Conservation (phyloP, 148 eudicot species). For the Rhododendron vialii region DNA sequence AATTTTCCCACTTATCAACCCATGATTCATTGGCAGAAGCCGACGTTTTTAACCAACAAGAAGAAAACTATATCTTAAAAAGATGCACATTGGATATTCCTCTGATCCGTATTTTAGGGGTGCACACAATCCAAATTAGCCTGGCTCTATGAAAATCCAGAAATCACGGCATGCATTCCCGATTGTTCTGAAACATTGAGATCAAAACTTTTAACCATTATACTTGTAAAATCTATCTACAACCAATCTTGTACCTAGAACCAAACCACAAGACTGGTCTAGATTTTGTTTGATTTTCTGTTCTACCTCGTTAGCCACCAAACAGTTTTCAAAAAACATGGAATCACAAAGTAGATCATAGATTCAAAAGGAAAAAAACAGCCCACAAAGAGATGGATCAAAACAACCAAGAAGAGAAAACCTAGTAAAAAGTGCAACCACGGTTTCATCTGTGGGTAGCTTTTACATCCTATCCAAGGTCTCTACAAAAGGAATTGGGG, state of each 20-base stretch:
- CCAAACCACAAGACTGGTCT: background rate
- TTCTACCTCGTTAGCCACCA: background rate
- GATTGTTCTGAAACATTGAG: background rate
- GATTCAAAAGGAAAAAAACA: background rate
- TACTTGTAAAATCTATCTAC: background rate
- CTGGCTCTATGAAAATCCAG: background rate
- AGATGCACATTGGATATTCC: background rate
- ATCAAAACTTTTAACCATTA: background rate
- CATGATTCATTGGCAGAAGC: background rate
- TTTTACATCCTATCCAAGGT: background rate
- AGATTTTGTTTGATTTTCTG: background rate
- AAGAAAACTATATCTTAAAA: background rate
- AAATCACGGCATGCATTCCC: background rate
- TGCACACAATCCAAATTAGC: background rate
- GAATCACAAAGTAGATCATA: background rate
- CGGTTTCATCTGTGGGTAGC: background rate
- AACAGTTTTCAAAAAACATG: background rate
- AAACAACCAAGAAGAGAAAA: background rate
- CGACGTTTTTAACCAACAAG: constrained; percentile 4
- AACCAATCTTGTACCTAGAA: background rate
- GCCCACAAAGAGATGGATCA: background rate
- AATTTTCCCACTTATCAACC: too few species aligned
- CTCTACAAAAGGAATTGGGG: background rate
- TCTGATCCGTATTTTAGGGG: background rate
- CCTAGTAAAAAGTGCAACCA: background rate